A percentile compares a stretch with the other conserved stretches of the same genome.
These are phyloP conservation scores for Ascochyta viciae-villosae DNA, from an alignment of 2,329 filamentous ascomycete species.

Conservation along the genomic window DNA sequence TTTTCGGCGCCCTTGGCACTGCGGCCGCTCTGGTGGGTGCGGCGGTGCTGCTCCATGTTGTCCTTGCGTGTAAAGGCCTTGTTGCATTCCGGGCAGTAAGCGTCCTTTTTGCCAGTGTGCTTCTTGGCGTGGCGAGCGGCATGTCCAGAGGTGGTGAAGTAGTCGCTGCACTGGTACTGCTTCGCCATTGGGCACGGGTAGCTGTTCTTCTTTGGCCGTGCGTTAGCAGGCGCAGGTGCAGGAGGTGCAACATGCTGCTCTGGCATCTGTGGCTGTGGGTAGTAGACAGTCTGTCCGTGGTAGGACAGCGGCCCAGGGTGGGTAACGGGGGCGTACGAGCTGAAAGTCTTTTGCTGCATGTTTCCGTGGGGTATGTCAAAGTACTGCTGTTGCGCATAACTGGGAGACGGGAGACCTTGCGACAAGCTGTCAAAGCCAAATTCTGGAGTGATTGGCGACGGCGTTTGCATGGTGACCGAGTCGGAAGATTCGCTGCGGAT, in stretches of 20 bases:
- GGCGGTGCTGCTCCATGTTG: slow-evolving; percentile 87
- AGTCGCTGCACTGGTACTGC: slow-evolving; percentile 75
- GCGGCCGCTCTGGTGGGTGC: slow-evolving; percentile 70
- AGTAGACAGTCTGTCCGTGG: slow-evolving; percentile 26
- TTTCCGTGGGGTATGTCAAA: slow-evolving; percentile 25
- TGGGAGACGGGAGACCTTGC: slow-evolving; percentile 35
- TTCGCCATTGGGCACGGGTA: slow-evolving; percentile 79
- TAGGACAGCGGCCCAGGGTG: slow-evolving; percentile 37
- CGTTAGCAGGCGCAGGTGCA: slow-evolving; percentile 52
- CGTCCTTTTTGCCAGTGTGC: slow-evolving; percentile 81
- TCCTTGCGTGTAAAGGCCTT: slow-evolving; percentile 84
- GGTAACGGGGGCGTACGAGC: slow-evolving; percentile 34
- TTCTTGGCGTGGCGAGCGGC: slow-evolving; percentile 87
- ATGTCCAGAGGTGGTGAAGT: slow-evolving; percentile 83
- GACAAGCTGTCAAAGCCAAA: slow-evolving; percentile 39
- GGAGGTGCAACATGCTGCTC: slow-evolving; percentile 43
- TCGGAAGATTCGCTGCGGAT: slow-evolving; percentile 57
- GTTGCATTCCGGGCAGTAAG: slow-evolving; percentile 73
- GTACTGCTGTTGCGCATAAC: slow-evolving; percentile 37
- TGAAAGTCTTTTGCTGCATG: slow-evolving; percentile 26
- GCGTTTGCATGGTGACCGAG: slow-evolving; percentile 52
- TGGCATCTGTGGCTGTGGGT: slow-evolving; percentile 24
- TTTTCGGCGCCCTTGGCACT: slow-evolving; percentile 47
- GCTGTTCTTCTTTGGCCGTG: slow-evolving; percentile 65
- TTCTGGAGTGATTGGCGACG: slow-evolving; percentile 57